Evolutionary conservation across 306 rosid species (phyloP).

Genomic region (Abrus precatorius): DNA sequence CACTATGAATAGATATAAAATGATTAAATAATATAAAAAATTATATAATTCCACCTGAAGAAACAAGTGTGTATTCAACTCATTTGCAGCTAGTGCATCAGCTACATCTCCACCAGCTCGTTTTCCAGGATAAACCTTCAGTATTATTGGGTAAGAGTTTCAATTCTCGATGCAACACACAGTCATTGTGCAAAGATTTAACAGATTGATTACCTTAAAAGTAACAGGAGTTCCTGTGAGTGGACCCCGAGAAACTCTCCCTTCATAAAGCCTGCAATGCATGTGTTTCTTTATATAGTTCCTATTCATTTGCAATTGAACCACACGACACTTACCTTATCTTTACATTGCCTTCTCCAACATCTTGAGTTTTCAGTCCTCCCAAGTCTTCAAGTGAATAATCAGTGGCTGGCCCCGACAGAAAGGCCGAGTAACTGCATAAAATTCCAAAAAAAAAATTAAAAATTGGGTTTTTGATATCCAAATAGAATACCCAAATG

Average conservation of each 20-base stretch:
- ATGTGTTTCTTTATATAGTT: not conserved
- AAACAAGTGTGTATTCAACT: conserved; percentile 80
- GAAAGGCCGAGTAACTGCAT: conserved; percentile 37
- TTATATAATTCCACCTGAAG: conserved; percentile 76
- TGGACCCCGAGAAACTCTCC: conserved; percentile 90
- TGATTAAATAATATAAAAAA: conserved; percentile 28
- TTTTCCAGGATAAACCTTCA: conserved; percentile 93
- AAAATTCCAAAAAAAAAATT: not conserved
- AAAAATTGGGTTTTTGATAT: no score
- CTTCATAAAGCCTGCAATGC: conserved; percentile 89
- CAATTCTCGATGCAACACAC: conserved; percentile 25
- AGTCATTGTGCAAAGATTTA: not conserved
- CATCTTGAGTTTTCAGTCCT: conserved; percentile 77
- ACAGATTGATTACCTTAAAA: conserved; percentile 71
- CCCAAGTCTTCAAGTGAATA: conserved; percentile 65
- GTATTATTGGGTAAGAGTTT: not conserved
- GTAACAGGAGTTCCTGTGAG: conserved; percentile 70
- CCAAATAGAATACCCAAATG: no score
- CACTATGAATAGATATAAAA: conserved; percentile 22
- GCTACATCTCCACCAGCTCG: conserved; percentile 88
- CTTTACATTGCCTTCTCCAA: conserved; percentile 90
- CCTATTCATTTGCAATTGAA: not conserved
- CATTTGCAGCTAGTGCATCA: conserved; percentile 97
- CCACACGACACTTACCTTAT: conserved; percentile 62
- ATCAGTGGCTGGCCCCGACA: conserved; percentile 54